These are phyloP conservation scores for Saccharomyces eubayanus DNA, from an alignment of 805 yeast species.

Conservation along the genomic window DNA sequence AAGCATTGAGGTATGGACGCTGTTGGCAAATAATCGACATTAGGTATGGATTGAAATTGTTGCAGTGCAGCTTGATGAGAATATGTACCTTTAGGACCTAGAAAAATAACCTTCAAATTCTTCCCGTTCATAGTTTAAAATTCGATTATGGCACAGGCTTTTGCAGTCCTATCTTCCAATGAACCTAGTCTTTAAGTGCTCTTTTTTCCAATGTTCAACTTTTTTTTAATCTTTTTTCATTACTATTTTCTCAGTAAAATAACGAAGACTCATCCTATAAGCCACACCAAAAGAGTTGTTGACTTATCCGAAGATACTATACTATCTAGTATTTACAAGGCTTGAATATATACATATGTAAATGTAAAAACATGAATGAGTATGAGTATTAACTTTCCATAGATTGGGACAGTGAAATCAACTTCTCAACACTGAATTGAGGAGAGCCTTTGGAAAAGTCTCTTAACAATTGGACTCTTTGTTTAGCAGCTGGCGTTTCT, in stretches of 20 bases:
- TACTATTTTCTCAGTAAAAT: neutral
- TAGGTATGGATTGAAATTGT: constrained; percentile 37
- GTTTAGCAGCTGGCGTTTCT: constrained; percentile 35
- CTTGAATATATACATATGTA: neutral
- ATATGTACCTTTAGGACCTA: constrained; percentile 91
- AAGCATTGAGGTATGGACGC: constrained; percentile 56
- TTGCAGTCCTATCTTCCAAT: neutral
- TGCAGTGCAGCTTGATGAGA: constrained; percentile 75
- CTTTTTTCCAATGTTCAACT: neutral
- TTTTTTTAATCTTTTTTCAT: neutral
- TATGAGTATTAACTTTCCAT: constrained; percentile 37
- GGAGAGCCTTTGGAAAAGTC: constrained; percentile 64
- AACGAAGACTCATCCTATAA: neutral
- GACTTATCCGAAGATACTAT: neutral
- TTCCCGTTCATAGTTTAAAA: neutral
- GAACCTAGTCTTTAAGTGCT: neutral
- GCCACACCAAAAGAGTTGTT: neutral
- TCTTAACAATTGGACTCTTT: constrained; percentile 49
- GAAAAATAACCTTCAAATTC: constrained; percentile 49
- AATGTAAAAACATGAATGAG: neutral
- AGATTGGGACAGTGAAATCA: constrained; percentile 67
- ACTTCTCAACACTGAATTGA: constrained; percentile 55
- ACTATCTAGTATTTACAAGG: neutral
- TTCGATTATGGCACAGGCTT: neutral
- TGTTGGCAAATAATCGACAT: constrained; percentile 23